Percentiles rank a stretch among this genome's conserved stretches.
phyloP scores from a whole-genome alignment of 179 eudicot genomes.

The Silene coronaria region DNA sequence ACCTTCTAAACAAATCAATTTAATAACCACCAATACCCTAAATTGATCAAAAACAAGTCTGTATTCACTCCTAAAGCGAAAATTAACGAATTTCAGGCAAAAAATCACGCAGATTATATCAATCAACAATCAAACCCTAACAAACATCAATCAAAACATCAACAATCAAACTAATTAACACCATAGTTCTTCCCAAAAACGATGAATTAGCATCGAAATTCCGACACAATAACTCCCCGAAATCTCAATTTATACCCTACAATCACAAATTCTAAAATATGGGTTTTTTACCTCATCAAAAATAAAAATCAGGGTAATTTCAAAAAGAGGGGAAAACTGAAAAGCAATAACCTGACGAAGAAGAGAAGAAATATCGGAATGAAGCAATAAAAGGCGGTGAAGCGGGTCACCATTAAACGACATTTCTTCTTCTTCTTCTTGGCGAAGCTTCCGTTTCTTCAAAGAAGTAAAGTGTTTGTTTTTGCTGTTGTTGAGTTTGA shows the following conservation, averaged over 20 bases:
- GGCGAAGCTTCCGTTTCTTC: background rate
- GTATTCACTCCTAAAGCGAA: background rate
- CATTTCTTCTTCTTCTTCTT: conserved; percentile 1
- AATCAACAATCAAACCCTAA: background rate
- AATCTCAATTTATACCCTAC: background rate
- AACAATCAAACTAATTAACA: background rate
- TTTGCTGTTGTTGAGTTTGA: conserved; percentile 18
- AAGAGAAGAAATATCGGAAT: conserved; percentile 55
- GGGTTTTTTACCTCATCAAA: background rate
- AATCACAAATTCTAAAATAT: background rate
- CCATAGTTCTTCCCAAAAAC: too few species aligned
- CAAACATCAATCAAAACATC: background rate
- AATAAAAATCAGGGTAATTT: background rate
- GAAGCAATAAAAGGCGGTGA: conserved; percentile 65
- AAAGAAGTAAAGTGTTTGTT: background rate
- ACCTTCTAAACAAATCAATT: background rate
- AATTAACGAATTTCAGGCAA: background rate
- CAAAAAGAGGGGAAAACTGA: background rate
- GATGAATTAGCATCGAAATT: background rate
- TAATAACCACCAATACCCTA: background rate
- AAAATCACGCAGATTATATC: background rate
- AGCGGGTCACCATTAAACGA: conserved; percentile 27
- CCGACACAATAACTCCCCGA: background rate
- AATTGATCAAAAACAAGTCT: background rate
- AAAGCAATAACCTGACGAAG: conserved; percentile 50